A percentile compares a stretch with the other conserved stretches of the same genome.
These are phyloP conservation scores for Cynanchum wilfordii DNA, from an alignment of 257 asterid genomes.

Conservation along the genomic window DNA sequence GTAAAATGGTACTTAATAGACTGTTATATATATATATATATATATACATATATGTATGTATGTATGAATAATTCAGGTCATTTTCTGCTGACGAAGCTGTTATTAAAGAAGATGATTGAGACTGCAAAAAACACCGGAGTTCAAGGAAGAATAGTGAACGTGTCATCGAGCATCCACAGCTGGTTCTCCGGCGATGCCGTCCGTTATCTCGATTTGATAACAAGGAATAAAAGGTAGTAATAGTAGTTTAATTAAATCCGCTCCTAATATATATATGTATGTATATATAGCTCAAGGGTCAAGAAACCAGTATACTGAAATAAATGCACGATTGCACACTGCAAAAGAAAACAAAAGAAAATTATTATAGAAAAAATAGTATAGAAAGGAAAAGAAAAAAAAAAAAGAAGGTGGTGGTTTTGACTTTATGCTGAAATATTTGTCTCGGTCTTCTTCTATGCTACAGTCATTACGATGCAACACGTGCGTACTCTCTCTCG, in stretches of 20 bases:
- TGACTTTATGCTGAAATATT: constrained; percentile 38
- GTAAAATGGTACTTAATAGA: neutral
- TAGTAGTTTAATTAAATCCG: neutral
- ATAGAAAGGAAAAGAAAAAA: neutral
- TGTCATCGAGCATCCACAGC: constrained; percentile 75
- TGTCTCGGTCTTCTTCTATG: constrained; percentile 19
- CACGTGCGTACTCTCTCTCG: constrained; percentile 98
- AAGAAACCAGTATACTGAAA: constrained; percentile 15
- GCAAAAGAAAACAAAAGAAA: neutral
- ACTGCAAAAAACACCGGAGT: constrained; percentile 53
- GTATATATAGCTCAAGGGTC: neutral
- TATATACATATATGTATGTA: too few relatives aligned
- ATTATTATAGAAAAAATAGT: too few relatives aligned
- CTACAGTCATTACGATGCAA: constrained; percentile 82
- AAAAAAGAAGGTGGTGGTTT: neutral
- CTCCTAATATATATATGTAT: too few relatives aligned
- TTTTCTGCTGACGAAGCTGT: constrained; percentile 68
- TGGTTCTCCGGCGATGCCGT: constrained; percentile 91
- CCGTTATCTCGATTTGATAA: constrained; percentile 52
- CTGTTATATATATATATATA: too few relatives aligned
- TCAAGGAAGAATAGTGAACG: constrained; percentile 90
- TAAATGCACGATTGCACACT: constrained; percentile 24
- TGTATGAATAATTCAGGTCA: constrained; percentile 46
- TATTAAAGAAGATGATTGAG: constrained; percentile 63
- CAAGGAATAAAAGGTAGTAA: constrained; percentile 59